A percentile compares a stretch with the other conserved stretches of the same genome.
These are phyloP conservation scores for Fusarium pseudograminearum DNA, from an alignment of 2,329 filamentous ascomycete genomes.

Conservation along the genomic window DNA sequence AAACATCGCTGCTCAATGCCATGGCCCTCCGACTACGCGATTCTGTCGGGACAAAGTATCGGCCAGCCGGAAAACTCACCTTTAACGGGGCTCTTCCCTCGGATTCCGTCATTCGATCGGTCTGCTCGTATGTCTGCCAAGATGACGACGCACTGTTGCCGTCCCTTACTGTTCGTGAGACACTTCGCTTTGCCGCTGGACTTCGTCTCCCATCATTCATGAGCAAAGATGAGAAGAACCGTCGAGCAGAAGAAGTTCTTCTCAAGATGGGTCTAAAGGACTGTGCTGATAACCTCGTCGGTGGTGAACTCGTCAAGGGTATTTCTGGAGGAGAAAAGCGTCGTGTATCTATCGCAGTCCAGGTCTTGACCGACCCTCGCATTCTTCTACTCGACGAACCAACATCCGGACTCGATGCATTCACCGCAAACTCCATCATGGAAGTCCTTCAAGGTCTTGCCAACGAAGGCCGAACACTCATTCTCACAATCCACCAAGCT, in stretches of 20 bases:
- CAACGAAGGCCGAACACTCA: conserved; percentile 77
- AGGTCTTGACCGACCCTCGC: conserved; percentile 80
- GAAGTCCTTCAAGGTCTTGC: conserved; percentile 78
- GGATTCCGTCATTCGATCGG: conserved; percentile 74
- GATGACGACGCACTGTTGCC: conserved; percentile 81
- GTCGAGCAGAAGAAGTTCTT: conserved; percentile 76
- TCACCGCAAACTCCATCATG: conserved; percentile 81
- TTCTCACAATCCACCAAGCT: conserved; percentile 83
- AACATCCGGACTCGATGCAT: conserved; percentile 80
- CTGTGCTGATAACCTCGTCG: conserved; percentile 80
- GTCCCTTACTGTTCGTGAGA: conserved; percentile 81
- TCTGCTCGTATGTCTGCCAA: conserved; percentile 82
- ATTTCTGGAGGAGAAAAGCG: conserved; percentile 85
- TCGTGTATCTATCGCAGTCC: conserved; percentile 80
- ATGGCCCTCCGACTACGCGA: conserved; percentile 77
- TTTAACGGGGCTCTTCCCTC: conserved; percentile 79
- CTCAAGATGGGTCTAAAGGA: conserved; percentile 83
- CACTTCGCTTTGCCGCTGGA: conserved; percentile 76
- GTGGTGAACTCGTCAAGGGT: conserved; percentile 78
- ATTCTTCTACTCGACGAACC: conserved; percentile 82
- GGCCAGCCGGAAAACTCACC: conserved; percentile 69
- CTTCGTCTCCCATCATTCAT: conserved; percentile 78
- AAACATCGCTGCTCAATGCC: conserved; percentile 79
- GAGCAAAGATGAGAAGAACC: conserved; percentile 74
- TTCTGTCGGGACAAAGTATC: conserved; percentile 71